Base-by-base conservation (phyloP, 768 basidiomycete species). In the Termitomyces sp. region DNA sequence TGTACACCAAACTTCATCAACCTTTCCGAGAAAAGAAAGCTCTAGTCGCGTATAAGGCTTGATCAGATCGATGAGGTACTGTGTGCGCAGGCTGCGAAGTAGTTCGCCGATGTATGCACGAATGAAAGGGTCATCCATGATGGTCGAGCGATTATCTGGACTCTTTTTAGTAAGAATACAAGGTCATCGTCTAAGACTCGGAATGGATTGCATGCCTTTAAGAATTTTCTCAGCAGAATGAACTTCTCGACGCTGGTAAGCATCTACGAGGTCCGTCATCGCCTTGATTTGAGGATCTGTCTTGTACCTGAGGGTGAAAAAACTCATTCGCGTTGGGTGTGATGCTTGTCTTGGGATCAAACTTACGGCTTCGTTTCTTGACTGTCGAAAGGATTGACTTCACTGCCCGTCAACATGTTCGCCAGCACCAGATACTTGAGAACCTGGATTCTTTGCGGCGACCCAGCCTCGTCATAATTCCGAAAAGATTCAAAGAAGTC, bases 401-500 rank as follows among this genome's bases (percentile, higher is more conserved):
- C 94, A 69, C 93, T 95, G 38, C 95, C 97, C 52, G 92, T 98
- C 59, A 99, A 77, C 96, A 99, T 98, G 74, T 98, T 95, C 4
- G 95, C 93, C 44, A 99, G 81, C 2, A 99, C 97, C 18, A 99
- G 83, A 71, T 99, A 99, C 75, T 99, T 99, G 61, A 99, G 82
- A 2, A 98, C 97, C 78, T 98, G 96, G 30, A 98, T 97, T 32
- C 97, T 81, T 71, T 98, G 95, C 1, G 94, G 89, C 4, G 93
- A 95, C 5, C 97, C 97, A 13, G 95, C 94, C 71, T 99, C 97
- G 66, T 99, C 97, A 70, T 98, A 99, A 69, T 96, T 97, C 65
- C 91, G 84, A 82, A 99, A 99, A 2, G 95, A 97, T 66, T 98
- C 96, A 74, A 98, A 98, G 72, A 99, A 97, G 75, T 99, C 97